A percentile compares a stretch with the other conserved stretches of the same genome.
Conservation (phyloP, 805 yeast genomes). For the Kazachstania africana region DNA sequence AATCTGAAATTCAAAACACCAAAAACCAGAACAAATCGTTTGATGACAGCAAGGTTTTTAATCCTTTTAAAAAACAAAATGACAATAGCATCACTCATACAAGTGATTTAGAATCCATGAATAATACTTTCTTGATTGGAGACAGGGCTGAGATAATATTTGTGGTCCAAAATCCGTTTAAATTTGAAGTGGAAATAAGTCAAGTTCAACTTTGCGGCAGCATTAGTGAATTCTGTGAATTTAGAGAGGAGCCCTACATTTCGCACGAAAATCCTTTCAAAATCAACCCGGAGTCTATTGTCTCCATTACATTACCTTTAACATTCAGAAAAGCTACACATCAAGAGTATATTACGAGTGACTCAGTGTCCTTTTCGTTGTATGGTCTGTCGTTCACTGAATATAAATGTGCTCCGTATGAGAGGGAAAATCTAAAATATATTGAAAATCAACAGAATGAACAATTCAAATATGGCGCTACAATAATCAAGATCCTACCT, state of each 20-base stretch:
- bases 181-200: slow-evolving; percentile 54
- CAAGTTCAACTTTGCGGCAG: slow-evolving; percentile 31
- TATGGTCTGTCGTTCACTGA: slow-evolving; percentile 12
- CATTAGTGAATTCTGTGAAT: slow-evolving; percentile 18
- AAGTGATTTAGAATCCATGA: not conserved
- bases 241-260: slow-evolving; percentile 11
- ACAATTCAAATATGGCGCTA: slow-evolving; percentile 1
- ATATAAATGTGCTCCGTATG: slow-evolving; percentile 9
- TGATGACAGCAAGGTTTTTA: slow-evolving; percentile 38
- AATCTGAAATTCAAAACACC: not conserved
- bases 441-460: not conserved
- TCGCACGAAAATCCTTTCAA: slow-evolving; percentile 17
- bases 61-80: slow-evolving; percentile 36
- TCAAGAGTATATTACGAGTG: slow-evolving; percentile 5
- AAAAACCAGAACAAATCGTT: slow-evolving; percentile 5
- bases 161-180: slow-evolving; percentile 66
- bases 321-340: slow-evolving; percentile 11
- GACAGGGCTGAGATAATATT: slow-evolving; percentile 51
- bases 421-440: slow-evolving; percentile 1
- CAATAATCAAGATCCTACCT: slow-evolving; percentile 14
- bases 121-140: slow-evolving; percentile 34
- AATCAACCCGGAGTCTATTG: slow-evolving; percentile 29
- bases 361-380: slow-evolving; percentile 13
- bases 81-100: slow-evolving; percentile 6
- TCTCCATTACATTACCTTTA: slow-evolving; percentile 25